Base-by-base conservation (phyloP, 768 basidiomycete species). In the Kondoa subrosea region DNA sequence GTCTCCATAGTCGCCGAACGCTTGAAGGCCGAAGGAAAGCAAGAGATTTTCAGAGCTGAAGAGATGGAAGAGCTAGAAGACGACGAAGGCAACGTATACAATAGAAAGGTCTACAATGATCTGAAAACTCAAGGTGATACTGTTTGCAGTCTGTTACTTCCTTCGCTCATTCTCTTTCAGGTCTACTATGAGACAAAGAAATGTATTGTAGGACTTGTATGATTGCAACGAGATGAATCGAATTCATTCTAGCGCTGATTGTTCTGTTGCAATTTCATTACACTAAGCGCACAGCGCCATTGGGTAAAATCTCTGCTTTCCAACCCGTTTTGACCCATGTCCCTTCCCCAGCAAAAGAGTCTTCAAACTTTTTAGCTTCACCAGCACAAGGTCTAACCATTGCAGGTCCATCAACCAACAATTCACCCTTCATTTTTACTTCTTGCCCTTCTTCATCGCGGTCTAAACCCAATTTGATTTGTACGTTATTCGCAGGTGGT, bases 41-140 rank as follows among this genome's bases (percentile, higher is more conserved):
- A 89, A 73, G 95, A 97, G 75, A 87, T 96, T 66, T 87, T 88
- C 68, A 85, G 88, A 76, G 86, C 88, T 73, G 91, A 96, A 78
- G 88, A 88, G 26, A 93, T 92, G 83, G 95, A 97, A 77, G 95
- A 99, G 77, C 82, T 96, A 40, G 95, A 99, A 76, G 95, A 99
- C 76, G 89, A 89, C 59, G 95, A 97, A 76, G 95, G 95, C 17
- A 97, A 99, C 73, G 95, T 97, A 63, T 96, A 97, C 78, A 91
- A 91, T 78, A 85, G 86, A 74, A 95, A 95, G 81, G 72, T 72
- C 15, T 75, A 72, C 68, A 72, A 73, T 66, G 74, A 75, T 56
- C 64, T 73, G 40, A 75, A 75, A 68, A 67, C 71, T 25, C 74
- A 74, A 60, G 73, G 73, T 0, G n/a, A n/a, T n/a, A n/a, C n/a